A percentile compares a stretch with the other conserved stretches of the same genome.
These are phyloP conservation scores for Trametes meyenii DNA, from an alignment of 768 basidiomycete species.

Conservation along the genomic window DNA sequence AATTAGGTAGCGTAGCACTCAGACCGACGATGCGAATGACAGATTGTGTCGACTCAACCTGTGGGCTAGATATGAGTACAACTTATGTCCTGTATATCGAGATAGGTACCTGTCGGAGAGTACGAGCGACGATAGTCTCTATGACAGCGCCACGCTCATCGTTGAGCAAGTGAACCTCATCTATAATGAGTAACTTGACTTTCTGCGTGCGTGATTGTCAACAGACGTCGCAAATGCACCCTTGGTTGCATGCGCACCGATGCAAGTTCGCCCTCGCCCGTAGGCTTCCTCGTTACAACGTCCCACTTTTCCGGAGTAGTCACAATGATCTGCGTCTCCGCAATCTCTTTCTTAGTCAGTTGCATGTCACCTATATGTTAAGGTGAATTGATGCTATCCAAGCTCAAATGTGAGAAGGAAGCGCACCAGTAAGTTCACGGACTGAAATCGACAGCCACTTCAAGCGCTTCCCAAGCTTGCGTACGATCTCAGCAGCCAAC, in stretches of 20 bases:
- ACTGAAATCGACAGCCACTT: conserved; percentile 87
- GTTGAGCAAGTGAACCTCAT: conserved; percentile 95
- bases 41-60: conserved; percentile 97
- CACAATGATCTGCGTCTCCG: conserved; percentile 95
- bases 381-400: not conserved
- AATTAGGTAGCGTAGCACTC: conserved; percentile 96
- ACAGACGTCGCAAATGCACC: not conserved
- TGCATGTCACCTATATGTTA: conserved; percentile 82
- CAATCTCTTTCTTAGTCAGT: conserved; percentile 89
- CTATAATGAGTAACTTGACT: conserved; percentile 93
- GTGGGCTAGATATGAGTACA: not conserved
- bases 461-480: conserved; percentile 88
- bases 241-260: conserved; percentile 55
- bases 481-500: conserved; percentile 90
- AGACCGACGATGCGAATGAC: conserved; percentile 95
- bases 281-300: conserved; percentile 96
- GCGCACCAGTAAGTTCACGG: conserved; percentile 82
- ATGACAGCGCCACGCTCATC: conserved; percentile 98
- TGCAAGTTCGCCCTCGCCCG: conserved; percentile 95
- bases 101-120: conserved; percentile 73
- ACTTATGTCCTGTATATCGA: not conserved
- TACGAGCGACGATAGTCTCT: conserved; percentile 96
- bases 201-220: conserved; percentile 49
- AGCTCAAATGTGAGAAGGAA: not conserved
- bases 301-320: conserved; percentile 99